phyloP scores from a whole-genome alignment of 495 filamentous ascomycete genomes.

The Xylaria longipes region DNA sequence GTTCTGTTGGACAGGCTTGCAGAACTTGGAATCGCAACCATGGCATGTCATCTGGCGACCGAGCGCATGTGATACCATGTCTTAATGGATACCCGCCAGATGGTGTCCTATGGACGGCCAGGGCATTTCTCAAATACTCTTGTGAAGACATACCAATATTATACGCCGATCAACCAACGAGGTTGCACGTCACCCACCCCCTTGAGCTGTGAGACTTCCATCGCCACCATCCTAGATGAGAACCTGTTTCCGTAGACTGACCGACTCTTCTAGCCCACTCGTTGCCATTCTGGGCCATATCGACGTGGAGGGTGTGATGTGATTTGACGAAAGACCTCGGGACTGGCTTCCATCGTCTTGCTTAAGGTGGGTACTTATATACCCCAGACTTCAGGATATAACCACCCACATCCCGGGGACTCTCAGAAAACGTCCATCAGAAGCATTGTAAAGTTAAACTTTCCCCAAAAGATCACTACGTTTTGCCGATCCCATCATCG shows the following conservation, averaged over 20 bases:
- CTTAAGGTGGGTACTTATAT: constrained; percentile 7
- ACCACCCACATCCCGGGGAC: not conserved
- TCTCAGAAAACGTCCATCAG: not conserved
- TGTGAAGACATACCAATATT: not conserved
- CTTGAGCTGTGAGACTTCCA: not conserved
- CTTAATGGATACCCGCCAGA: not conserved
- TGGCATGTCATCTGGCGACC: constrained; percentile 12
- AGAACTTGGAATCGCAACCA: constrained; percentile 7
- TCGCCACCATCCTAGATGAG: constrained; percentile 17
- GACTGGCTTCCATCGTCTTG: not conserved
- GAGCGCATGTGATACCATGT: constrained; percentile 14
- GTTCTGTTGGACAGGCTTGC: not conserved
- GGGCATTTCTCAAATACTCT: constrained; percentile 6
- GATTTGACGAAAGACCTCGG: not conserved
- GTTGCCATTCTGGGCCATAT: not conserved
- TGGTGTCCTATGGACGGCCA: not conserved
- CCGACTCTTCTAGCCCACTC: constrained; percentile 6
- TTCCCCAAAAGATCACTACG: not conserved
- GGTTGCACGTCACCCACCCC: constrained; percentile 1
- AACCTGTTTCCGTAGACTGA: constrained; percentile 5
- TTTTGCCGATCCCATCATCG: not conserved
- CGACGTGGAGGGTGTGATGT: constrained; percentile 14
- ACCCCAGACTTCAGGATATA: constrained; percentile 3
- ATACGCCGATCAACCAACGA: not conserved
- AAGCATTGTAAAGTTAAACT: not conserved